Percentiles rank a stretch among this genome's conserved stretches.
These are phyloP conservation scores for Phytopythium oedochilum DNA, from an alignment of 352 stramenopile species.

Conservation along the genomic window DNA sequence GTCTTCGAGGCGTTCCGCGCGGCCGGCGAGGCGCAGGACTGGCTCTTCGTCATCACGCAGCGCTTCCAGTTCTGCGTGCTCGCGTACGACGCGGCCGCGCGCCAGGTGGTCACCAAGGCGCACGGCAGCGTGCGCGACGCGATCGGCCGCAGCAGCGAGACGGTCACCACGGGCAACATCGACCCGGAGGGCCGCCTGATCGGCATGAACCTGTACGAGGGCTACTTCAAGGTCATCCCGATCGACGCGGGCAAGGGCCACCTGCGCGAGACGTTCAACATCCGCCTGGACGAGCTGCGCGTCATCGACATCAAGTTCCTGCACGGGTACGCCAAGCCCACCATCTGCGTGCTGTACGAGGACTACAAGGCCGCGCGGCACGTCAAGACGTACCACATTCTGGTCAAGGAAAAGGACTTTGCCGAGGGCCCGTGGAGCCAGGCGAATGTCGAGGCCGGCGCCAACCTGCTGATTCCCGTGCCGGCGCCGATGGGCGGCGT, in stretches of 20 bases:
- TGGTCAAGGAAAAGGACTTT: constrained; percentile 89
- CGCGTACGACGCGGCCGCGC: constrained; percentile 62
- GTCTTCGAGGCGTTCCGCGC: constrained; percentile 86
- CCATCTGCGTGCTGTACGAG: constrained; percentile 91
- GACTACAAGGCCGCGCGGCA: constrained; percentile 87
- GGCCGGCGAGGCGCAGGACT: constrained; percentile 69
- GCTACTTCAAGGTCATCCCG: constrained; percentile 89
- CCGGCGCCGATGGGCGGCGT: constrained; percentile 80
- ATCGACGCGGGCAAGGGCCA: constrained; percentile 79
- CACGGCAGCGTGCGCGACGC: constrained; percentile 84
- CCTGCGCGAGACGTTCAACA: constrained; percentile 89
- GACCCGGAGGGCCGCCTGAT: constrained; percentile 83
- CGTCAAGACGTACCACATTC: constrained; percentile 91
- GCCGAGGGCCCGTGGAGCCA: constrained; percentile 86
- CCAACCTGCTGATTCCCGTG: constrained; percentile 87
- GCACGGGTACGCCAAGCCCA: constrained; percentile 83
- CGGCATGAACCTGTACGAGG: constrained; percentile 91
- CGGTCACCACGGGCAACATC: constrained; percentile 87
- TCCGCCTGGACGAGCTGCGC: constrained; percentile 89
- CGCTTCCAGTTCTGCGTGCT: constrained; percentile 90
- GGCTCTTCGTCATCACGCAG: constrained; percentile 88
- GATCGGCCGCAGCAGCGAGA: constrained; percentile 85
- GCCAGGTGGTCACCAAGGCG: constrained; percentile 80
- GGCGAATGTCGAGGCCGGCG: constrained; percentile 83
- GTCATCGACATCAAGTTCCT: constrained; percentile 94